Evolutionary conservation across 345 rosid genomes (phyloP).

Genomic region (Limnanthes douglasii): DNA sequence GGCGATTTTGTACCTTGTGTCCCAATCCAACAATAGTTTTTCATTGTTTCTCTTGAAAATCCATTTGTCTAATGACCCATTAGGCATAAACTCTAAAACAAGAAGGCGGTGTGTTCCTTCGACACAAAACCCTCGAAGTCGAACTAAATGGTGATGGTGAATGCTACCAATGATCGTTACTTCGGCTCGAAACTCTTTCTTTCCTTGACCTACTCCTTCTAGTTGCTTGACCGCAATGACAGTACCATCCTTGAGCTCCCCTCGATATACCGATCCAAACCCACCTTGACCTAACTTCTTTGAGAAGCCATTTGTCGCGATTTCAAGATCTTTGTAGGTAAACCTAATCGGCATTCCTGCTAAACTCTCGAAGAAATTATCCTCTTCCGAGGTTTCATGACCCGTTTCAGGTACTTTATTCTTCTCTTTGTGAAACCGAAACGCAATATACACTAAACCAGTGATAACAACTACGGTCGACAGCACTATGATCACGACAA

Average conservation of each 20-base stretch:
- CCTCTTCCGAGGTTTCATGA: constrained; percentile 52
- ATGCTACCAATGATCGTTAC: constrained; percentile 86
- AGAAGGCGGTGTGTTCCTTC: constrained; percentile 81
- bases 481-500: constrained; percentile 34
- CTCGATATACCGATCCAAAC: constrained; percentile 83
- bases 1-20: constrained; percentile 62
- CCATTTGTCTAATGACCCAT: constrained; percentile 84
- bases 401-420: constrained; percentile 21
- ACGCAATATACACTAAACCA: constrained; percentile 32
- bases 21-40: constrained; percentile 45
- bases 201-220: constrained; percentile 92
- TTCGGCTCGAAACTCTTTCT: constrained; percentile 91
- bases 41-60: constrained; percentile 45
- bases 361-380: constrained; percentile 49
- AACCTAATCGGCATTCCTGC: constrained; percentile 78
- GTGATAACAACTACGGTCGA: constrained; percentile 30
- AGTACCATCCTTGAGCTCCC: constrained; percentile 62
- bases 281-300: constrained; percentile 91
- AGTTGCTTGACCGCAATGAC: constrained; percentile 84
- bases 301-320: constrained; percentile 63
- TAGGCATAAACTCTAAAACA: constrained; percentile 75
- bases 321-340: constrained; percentile 62
- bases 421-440: constrained; percentile 25
- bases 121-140: constrained; percentile 76
- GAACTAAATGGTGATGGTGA: constrained; percentile 83